These are phyloP conservation scores for Coemansia umbellata DNA, from an alignment of 192 early-diverging fungal genomes.

Conservation along the genomic window DNA sequence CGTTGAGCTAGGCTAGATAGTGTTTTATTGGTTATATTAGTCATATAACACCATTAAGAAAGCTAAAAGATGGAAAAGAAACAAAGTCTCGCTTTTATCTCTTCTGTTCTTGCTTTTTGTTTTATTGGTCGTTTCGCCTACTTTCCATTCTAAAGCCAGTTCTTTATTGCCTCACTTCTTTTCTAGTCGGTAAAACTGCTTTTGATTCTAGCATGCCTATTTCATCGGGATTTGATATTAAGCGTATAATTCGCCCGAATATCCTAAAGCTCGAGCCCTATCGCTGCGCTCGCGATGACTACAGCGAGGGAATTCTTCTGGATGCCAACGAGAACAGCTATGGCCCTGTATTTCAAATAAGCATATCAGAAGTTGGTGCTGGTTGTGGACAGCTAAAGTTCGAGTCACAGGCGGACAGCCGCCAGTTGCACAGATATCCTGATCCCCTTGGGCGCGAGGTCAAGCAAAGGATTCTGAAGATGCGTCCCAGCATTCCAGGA, in stretches of 20 bases:
- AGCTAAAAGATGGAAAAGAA: too few relatives aligned
- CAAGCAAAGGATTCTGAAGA: slow-evolving; percentile 71
- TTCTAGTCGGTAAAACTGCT: too few relatives aligned
- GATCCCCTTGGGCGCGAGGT: slow-evolving; percentile 85
- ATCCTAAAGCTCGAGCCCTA: slow-evolving; percentile 83
- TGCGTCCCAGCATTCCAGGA: slow-evolving; percentile 63
- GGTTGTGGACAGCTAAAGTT: slow-evolving; percentile 16
- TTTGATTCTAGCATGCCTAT: too few relatives aligned
- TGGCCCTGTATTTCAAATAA: slow-evolving; percentile 56
- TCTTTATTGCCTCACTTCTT: too few relatives aligned
- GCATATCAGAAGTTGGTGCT: slow-evolving; percentile 27
- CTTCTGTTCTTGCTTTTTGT: too few relatives aligned
- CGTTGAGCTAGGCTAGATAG: too few relatives aligned
- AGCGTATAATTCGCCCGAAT: slow-evolving; percentile 73
- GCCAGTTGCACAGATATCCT: slow-evolving; percentile 88
- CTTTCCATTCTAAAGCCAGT: too few relatives aligned
- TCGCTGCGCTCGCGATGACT: slow-evolving; percentile 98
- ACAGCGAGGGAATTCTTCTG: slow-evolving; percentile 86
- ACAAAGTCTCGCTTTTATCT: too few relatives aligned
- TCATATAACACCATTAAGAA: too few relatives aligned
- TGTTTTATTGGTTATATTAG: too few relatives aligned
- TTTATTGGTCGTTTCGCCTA: too few relatives aligned
- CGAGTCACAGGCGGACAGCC: slow-evolving; percentile 10
- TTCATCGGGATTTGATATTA: slow-evolving; percentile 53
- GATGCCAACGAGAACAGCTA: slow-evolving; percentile 99